These are phyloP conservation scores for Hypomontagnella monticulosa DNA, from an alignment of 495 filamentous ascomycete species.

Conservation along the genomic window DNA sequence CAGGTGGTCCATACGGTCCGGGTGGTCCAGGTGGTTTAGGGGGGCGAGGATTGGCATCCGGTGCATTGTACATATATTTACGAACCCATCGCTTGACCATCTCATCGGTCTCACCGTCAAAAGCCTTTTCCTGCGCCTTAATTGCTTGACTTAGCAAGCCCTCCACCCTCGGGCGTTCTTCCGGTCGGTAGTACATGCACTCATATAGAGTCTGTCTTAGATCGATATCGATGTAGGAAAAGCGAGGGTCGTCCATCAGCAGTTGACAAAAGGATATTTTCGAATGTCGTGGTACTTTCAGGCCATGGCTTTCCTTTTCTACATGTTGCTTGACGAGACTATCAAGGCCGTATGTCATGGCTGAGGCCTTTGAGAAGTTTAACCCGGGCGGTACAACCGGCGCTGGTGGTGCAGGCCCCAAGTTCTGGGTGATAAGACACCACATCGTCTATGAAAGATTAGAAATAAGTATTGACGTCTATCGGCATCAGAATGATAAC, in stretches of 20 bases:
- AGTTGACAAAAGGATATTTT: constrained; percentile 28
- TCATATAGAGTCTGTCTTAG: constrained; percentile 20
- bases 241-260: constrained; percentile 3
- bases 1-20: too few species aligned
- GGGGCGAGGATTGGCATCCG: too few species aligned
- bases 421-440: constrained; percentile 23
- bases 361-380: not conserved
- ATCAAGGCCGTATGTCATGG: too few species aligned
- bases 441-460: constrained; percentile 28
- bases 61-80: not conserved
- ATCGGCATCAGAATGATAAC: not conserved
- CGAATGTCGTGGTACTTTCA: not conserved
- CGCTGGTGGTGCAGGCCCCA: constrained; percentile 1
- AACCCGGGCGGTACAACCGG: constrained; percentile 18
- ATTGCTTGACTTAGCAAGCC: constrained; percentile 6
- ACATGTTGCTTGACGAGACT: too few species aligned
- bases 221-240: constrained; percentile 16
- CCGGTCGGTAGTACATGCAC: constrained; percentile 32
- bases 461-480: not conserved
- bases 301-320: too few species aligned
- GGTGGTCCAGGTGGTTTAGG: too few species aligned
- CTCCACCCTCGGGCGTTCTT: constrained; percentile 22
- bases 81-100: not conserved
- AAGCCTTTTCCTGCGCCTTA: not conserved
- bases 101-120: not conserved